Evolutionary conservation across 805 yeast genomes (phyloP).

Genomic region (Starmerella stigmatis): DNA sequence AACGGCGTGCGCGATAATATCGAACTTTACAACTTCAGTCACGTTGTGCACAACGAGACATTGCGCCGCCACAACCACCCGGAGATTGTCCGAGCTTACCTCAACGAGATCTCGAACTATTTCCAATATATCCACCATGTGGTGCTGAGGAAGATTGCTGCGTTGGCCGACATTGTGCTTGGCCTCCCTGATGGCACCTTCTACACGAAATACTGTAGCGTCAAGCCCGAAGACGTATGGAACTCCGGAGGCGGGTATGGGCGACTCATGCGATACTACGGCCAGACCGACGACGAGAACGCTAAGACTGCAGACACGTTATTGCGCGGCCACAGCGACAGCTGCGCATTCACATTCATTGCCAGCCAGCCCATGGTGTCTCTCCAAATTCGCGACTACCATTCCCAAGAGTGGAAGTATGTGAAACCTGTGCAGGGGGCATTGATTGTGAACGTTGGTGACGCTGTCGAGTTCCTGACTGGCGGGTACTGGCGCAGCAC

Average conservation of each 20-base stretch:
- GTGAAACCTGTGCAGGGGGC: conserved; percentile 33
- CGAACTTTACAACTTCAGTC: conserved; percentile 37
- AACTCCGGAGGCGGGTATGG: conserved; percentile 37
- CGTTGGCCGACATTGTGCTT: conserved; percentile 33
- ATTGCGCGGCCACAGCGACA: conserved; percentile 42
- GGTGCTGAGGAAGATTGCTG: conserved; percentile 33
- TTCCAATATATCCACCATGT: conserved; percentile 34
- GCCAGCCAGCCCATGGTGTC: conserved; percentile 36
- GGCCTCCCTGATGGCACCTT: conserved; percentile 40
- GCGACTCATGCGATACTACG: conserved; percentile 34
- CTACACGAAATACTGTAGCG: conserved; percentile 33
- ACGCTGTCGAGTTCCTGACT: conserved; percentile 35
- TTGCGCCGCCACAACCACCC: conserved; percentile 32
- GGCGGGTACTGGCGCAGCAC: conserved; percentile 41
- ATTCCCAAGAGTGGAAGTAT: conserved; percentile 32
- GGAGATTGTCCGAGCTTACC: conserved; percentile 33
- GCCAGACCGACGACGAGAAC: conserved; percentile 29
- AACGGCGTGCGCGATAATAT: conserved; percentile 39
- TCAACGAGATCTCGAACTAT: conserved; percentile 35
- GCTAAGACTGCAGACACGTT: conserved; percentile 34
- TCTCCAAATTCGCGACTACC: conserved; percentile 34
- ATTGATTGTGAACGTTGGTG: conserved; percentile 36
- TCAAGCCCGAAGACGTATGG: conserved; percentile 29
- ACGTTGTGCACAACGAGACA: conserved; percentile 34
- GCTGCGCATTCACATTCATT: conserved; percentile 35